Conservation (phyloP, 2,329 filamentous ascomycete species). For the Colletotrichum graminicola region DNA sequence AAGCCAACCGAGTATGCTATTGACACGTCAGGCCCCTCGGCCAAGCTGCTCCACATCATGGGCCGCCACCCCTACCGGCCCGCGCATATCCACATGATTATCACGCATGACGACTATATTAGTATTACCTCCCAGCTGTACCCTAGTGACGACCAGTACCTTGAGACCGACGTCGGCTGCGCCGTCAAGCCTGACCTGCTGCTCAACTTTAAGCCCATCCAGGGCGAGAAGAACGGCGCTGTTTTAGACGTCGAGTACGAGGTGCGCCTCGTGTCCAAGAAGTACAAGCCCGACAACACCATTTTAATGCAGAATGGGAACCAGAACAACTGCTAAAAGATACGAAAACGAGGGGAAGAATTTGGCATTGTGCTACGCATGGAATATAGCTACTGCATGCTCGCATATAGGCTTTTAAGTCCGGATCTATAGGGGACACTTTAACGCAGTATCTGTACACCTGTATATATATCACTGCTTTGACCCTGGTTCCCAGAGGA, state of each 20-base stretch:
- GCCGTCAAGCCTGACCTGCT: constrained; percentile 55
- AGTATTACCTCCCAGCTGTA: constrained; percentile 77
- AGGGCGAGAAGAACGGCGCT: constrained; percentile 50
- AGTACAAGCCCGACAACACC: constrained; percentile 44
- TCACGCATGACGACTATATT: constrained; percentile 66
- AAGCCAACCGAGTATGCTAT: constrained; percentile 74
- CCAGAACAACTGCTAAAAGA: constrained; percentile 42
- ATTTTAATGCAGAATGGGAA: constrained; percentile 43
- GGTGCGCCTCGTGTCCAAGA: constrained; percentile 45
- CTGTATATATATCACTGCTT: too few relatives aligned
- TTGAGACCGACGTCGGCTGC: constrained; percentile 55
- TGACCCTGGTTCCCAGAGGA: too few relatives aligned
- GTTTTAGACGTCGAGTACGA: constrained; percentile 50
- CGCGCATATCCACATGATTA: constrained; percentile 47
- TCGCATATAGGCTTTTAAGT: too few relatives aligned
- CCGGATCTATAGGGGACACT: too few relatives aligned
- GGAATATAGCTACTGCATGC: too few relatives aligned
- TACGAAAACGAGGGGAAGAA: too few relatives aligned
- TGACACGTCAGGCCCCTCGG: constrained; percentile 62
- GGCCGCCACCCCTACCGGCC: constrained; percentile 45
- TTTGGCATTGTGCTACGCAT: too few relatives aligned
- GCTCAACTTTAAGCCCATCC: constrained; percentile 57
- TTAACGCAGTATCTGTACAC: too few relatives aligned
- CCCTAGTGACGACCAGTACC: constrained; percentile 68
- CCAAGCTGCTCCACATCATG: constrained; percentile 44